Evolutionary conservation across 2,329 filamentous ascomycete species (phyloP), one percentile per base, ranked within the genome.

Genomic region (Claviceps purpurea): DNA sequence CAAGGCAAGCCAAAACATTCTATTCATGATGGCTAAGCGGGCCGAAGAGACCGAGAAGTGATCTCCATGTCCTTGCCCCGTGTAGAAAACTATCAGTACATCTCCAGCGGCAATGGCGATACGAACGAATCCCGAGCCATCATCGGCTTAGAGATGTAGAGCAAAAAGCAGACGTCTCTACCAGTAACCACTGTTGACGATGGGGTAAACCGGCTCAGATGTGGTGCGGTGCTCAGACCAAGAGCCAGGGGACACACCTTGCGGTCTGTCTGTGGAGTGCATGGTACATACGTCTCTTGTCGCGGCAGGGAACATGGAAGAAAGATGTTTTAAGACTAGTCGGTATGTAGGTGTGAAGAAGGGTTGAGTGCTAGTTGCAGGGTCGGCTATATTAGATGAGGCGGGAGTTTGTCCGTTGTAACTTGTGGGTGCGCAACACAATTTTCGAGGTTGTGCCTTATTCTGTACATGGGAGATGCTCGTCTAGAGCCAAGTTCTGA

Each of bases 311-410:
- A 34, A 49, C 50, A 50, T 50, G 50, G 52, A 24, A 52, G 18
- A 49, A 44, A 44, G 52, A 40, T 38, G 20, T 41, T 39, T 39
- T 26, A 51, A 43, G 46, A 54, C 56, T 50, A 51, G 44, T 51
- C 53, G 52, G 53, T 54, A 52, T 55, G 58, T 57, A 54, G 58
- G 56, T 58, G 41, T 22, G 43, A 44, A 44, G 42, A 26, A 39
- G 37, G 54, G 59, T 57, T 61, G 61, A 54, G 53, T 62, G 60
- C 63, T 56, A 60, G 55, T 58, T 57, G 56, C 60, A 60, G 57
- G 62, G 62, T 61, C 52, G 56, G 56, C 55, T 61, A 63, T 64
- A 64, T 56, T 56, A 59, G 60, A 52, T 50, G 22, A 52, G 45
- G 24, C 44, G 26, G 49, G 42, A 13, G 14, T 37, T 13, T 39